Evolutionary conservation across 1,284 basidiomycete species (phyloP), one percentile per base, ranked within the genome.

Genomic region (Malassezia japonica): DNA sequence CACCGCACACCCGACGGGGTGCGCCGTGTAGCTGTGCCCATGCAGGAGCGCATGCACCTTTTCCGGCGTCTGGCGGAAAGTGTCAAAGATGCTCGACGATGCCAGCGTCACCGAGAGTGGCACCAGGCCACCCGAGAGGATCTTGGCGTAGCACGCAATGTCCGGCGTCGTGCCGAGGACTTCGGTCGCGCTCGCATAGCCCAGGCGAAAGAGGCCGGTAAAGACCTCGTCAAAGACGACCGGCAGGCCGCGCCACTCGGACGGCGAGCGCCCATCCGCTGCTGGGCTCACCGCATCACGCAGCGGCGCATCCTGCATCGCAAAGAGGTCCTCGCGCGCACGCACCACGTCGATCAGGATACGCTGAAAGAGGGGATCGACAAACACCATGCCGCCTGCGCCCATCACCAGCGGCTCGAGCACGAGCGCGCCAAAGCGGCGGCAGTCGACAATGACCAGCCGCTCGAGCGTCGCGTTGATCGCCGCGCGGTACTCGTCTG

Each of bases 221-320:
- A 96, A 96, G 6, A 98, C 92, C 55, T 96, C 92, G 74, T 98
- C 92, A 65, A 87, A 96, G 53, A 98, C 82, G 55, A 98, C 84
- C 0, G 92, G 90, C 16, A 96, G 77, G 2, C 86, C 85, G 7
- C 76, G 77, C 83, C 85, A 87, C 1, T 64, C 18, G 62, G 61
- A 60, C 0, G 72, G 70, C 0, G 47, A 27, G 32, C 28, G 24
- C n/a, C n/a, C n/a, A n/a, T n/a, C n/a, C n/a, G 20, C 28, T 20
- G 27, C 12, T 41, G 6, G 13, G 25, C 2, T 15, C 33, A 2
- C 6, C 46, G 51, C n/a, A 21, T 25, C 46, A 15, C 21, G 51
- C 13, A 65, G 55, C 4, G 67, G 66, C 4, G 63, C 58, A 28
- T 70, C 66, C 13, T 44, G 44, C 16, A 63, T 61, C 16, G 66